Evolutionary conservation across 192 early-diverging fungal genomes (phyloP).

Genomic region (Coemansia sp.): DNA sequence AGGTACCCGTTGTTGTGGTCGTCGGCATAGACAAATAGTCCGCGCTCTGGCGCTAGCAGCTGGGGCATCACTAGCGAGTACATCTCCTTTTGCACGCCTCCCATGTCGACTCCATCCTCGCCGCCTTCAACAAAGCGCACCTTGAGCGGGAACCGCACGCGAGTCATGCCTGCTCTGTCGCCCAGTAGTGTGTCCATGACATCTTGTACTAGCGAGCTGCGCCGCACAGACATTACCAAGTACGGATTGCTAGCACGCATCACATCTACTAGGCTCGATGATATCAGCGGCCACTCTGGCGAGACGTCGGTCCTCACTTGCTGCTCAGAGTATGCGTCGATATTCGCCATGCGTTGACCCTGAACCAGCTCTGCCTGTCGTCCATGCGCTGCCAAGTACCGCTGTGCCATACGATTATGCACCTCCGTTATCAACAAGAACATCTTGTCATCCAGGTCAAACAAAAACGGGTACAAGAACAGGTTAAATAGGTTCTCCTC

Average conservation of each 20-base stretch:
- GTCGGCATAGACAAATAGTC: conserved; percentile 63
- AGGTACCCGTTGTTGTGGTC: conserved; percentile 42
- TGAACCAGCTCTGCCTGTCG: conserved; percentile 38
- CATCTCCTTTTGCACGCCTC: conserved; percentile 96
- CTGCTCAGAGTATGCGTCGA: conserved; percentile 37
- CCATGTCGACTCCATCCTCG: conserved; percentile 93
- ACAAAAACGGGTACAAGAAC: conserved; percentile 44
- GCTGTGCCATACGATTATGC: conserved; percentile 28
- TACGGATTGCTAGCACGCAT: conserved; percentile 57
- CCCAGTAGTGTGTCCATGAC: conserved; percentile 56
- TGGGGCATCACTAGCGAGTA: conserved; percentile 76
- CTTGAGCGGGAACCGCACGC: conserved; percentile 40
- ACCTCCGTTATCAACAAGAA: conserved; percentile 22
- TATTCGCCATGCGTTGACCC: conserved; percentile 35
- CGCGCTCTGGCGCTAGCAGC: conserved; percentile 71
- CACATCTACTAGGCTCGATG: conserved; percentile 17
- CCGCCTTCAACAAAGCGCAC: conserved; percentile 85
- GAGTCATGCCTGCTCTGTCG: neutral
- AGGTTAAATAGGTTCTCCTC: conserved; percentile 27
- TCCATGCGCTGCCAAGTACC: conserved; percentile 37
- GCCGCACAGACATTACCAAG: conserved; percentile 74
- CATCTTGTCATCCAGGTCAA: conserved; percentile 17
- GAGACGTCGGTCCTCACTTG: conserved; percentile 14
- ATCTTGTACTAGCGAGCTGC: conserved; percentile 71
- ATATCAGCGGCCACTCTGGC: conserved; percentile 41